phyloP scores from a whole-genome alignment of 1,284 basidiomycete genomes.

The Apiotrichum laibachii region DNA sequence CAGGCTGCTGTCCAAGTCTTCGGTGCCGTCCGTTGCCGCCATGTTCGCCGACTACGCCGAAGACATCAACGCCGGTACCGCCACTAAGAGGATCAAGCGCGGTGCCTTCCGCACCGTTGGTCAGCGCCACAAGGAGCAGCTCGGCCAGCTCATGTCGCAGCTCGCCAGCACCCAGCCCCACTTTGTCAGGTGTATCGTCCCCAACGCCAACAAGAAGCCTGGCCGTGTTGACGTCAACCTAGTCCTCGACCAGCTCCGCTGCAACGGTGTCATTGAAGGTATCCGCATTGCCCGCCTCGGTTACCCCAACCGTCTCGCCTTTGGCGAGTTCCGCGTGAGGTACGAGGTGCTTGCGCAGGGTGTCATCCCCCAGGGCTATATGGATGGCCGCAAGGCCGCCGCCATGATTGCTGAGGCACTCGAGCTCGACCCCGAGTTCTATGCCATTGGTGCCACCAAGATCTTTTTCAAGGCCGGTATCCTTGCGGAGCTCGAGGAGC shows the following conservation, averaged over 20 bases:
- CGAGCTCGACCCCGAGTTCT: constrained; percentile 79
- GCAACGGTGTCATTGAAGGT: constrained; percentile 98
- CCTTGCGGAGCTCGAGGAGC: constrained; percentile 94
- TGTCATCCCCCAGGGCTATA: constrained; percentile 87
- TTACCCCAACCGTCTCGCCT: constrained; percentile 94
- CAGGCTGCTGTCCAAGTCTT: constrained; percentile 78
- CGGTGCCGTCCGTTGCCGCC: constrained; percentile 73
- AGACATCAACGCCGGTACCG: constrained; percentile 51
- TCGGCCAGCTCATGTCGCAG: constrained; percentile 86
- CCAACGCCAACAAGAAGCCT: constrained; percentile 88
- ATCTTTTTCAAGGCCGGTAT: constrained; percentile 99
- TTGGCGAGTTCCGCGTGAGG: constrained; percentile 94
- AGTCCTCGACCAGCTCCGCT: constrained; percentile 93
- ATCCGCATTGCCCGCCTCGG: constrained; percentile 97
- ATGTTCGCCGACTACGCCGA: constrained; percentile 83
- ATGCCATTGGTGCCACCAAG: constrained; percentile 93
- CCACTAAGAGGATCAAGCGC: constrained; percentile 81
- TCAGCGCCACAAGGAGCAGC: constrained; percentile 95
- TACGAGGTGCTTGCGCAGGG: constrained; percentile 95
- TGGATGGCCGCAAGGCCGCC: constrained; percentile 95
- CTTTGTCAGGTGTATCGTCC: constrained; percentile 97
- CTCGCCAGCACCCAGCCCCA: constrained; percentile 94
- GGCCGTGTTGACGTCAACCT: constrained; percentile 89
- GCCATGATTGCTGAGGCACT: constrained; percentile 88
- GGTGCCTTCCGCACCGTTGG: constrained; percentile 95